Base-by-base conservation (phyloP, 441 rosid genomes). In the Eutrema salsugineum region DNA sequence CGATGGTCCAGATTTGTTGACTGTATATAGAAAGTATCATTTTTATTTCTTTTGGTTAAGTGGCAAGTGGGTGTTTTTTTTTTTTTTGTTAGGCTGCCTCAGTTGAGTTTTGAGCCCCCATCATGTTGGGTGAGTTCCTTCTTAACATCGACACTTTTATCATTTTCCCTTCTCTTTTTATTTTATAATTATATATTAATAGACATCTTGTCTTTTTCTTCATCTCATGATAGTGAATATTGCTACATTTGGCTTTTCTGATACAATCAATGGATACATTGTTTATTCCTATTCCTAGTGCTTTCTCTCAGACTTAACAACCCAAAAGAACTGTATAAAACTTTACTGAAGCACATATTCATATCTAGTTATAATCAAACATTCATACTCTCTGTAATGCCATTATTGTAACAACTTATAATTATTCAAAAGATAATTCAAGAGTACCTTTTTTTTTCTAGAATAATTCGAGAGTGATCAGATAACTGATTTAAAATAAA, bases 231-330 rank as follows among this genome's bases (percentile, higher is more conserved):
- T 49, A 40, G 36, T 30, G 66, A 59, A 30, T 11, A 39, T 49
- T 59, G 56, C 62, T 19, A 66, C 55, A 54, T 72, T 72, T 72
- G 77, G 58, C 65, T 40, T 55, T 72, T 47, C 50, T 72, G 71
- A 64, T 55, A 55, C 50, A 64, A 56, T 56, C 65, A 71, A 53
- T 62, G 76, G 19, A 62, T 62, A 47, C 68, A 14, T 14, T 19
- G 15, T 36, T 48, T 53, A 14, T 63, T 59, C 53, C 19, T 53
- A 14, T 63, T 59, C 53, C 19, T 9, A 46, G 8, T 63, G 47
- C 48, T 53, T 53, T 48, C 27, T 32, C 1, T 6, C 9, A 27
- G 50, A 57, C 46, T 46, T n/a, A 47, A 58, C 49, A 36, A 47
- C 49, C 44, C 36, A n/a, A n/a, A n/a, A n/a, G n/a, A n/a, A n/a